Evolutionary conservation across 139 green algal species (phyloP).

Genomic region (Spirogloea muscicola): DNA sequence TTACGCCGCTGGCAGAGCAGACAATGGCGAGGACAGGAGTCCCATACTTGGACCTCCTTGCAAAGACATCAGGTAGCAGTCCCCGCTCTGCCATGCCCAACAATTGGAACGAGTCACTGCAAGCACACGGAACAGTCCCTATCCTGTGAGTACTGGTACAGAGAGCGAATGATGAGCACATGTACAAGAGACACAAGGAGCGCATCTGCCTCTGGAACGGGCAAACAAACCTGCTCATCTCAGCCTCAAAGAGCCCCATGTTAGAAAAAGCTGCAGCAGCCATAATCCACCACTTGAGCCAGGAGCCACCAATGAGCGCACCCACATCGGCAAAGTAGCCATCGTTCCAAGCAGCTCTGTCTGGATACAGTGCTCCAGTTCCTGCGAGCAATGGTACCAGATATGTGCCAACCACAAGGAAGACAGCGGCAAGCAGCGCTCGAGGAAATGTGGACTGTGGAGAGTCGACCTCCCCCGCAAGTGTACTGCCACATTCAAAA

Average conservation of each 20-base stretch:
- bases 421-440: constrained; percentile 68
- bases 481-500: constrained; percentile 62
- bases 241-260: constrained; percentile 90
- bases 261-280: constrained; percentile 79
- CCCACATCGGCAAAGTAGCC: constrained; percentile 72
- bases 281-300: constrained; percentile 80
- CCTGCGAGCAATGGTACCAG: constrained; percentile 72
- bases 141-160: too few relatives aligned
- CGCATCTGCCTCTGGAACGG: neutral
- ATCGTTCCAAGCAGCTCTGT: constrained; percentile 65
- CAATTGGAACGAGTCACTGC: constrained; percentile 80
- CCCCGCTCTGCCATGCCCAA: constrained; percentile 93
- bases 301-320: constrained; percentile 70
- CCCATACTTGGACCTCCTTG: constrained; percentile 65
- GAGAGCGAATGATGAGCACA: too few relatives aligned
- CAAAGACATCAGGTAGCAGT: constrained; percentile 76
- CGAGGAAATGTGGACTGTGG: constrained; percentile 74
- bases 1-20: constrained; percentile 70
- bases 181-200: neutral
- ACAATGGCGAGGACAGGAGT: constrained; percentile 85
- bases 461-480: constrained; percentile 83
- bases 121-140: too few relatives aligned
- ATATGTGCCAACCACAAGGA: constrained; percentile 71
- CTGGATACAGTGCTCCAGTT: constrained; percentile 60
- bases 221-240: constrained; percentile 75